Base-by-base conservation (phyloP, 257 asterid genomes). In the Osmanthus fragrans region DNA sequence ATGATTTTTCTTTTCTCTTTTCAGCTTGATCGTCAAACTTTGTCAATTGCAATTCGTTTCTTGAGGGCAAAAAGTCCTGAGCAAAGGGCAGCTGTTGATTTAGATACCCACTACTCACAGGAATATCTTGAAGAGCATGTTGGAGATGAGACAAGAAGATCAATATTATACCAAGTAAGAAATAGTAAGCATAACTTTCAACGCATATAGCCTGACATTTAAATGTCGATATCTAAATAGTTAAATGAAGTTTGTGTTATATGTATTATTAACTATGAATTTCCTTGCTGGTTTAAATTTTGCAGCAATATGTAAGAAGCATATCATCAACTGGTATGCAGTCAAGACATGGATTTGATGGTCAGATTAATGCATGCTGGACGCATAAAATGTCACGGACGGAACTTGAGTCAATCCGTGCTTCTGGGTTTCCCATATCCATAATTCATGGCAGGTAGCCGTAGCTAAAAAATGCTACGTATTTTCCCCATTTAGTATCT, bases 31-130 rank as follows among this genome's bases (percentile, higher is more conserved):
- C 89, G 95, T 30, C 73, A 76, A 82, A 88, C 91, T 56, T 83
- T 96, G 76, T 96, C 99, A 1, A 89, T 96, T 81, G 98, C 96
- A 9, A 58, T 96, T 80, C 97, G 99, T 54, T 93, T 96, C 85
- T 47, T 93, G 81, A 93, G 70, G 90, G 99, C 99, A 30, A 95
- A 89, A 80, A 95, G 97, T 54, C 97, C 99, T 42, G 97, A 94
- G 82, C 96, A 96, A 86, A 96, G 99, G 87, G 99, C 99, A 42
- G 97, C 99, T 58, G 99, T 96, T 78, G 99, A 96, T 90, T 84
- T 96, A 82, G 99, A 96, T 81, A 92, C 98, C 30, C 99, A 96
- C 82, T 96, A 92, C 84, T 92, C 99, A 80, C 91, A 95, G 97
- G 99, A 93, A 80, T 96, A 93, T 83, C 96, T 96, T n/a, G 94